Evolutionary conservation across 306 rosid species (phyloP).

Genomic region (Cicer pinnatifidum): DNA sequence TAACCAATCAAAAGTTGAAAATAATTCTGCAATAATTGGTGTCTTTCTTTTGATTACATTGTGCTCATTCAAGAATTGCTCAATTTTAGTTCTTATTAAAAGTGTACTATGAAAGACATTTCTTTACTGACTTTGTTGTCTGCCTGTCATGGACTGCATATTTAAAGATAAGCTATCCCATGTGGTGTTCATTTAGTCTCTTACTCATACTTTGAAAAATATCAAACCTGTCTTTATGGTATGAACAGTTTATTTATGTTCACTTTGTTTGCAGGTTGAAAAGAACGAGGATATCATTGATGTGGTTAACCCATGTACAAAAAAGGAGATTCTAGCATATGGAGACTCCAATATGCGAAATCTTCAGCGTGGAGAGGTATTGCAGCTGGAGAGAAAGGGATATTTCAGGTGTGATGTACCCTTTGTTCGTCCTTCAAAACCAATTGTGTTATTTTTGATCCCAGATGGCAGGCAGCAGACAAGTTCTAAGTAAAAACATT

Average conservation of each 20-base stretch:
- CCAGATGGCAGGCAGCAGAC: constrained; percentile 92
- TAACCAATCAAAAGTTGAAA: background rate
- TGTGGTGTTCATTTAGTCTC: constrained; percentile 3
- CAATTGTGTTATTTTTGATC: constrained; percentile 69
- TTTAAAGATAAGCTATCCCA: constrained; percentile 1
- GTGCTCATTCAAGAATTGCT: background rate
- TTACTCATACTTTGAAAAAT: background rate
- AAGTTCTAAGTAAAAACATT: constrained; percentile 53
- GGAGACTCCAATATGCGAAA: constrained; percentile 87
- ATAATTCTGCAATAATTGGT: background rate
- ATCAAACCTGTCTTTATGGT: background rate
- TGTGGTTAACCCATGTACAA: constrained; percentile 79
- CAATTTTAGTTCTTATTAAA: background rate
- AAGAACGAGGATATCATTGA: constrained; percentile 81
- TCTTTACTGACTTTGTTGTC: constrained; percentile 6
- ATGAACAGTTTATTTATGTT: constrained; percentile 1
- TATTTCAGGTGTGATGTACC: constrained; percentile 90
- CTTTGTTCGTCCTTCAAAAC: constrained; percentile 66
- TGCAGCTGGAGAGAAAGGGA: constrained; percentile 98
- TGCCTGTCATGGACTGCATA: background rate
- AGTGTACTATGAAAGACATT: background rate
- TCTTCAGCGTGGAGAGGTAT: constrained; percentile 68
- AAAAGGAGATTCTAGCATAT: constrained; percentile 72
- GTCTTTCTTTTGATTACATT: background rate
- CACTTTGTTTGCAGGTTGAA: constrained; percentile 71